These are phyloP conservation scores for Solanum tacnaense DNA, from an alignment of 257 asterid genomes.

Conservation along the genomic window DNA sequence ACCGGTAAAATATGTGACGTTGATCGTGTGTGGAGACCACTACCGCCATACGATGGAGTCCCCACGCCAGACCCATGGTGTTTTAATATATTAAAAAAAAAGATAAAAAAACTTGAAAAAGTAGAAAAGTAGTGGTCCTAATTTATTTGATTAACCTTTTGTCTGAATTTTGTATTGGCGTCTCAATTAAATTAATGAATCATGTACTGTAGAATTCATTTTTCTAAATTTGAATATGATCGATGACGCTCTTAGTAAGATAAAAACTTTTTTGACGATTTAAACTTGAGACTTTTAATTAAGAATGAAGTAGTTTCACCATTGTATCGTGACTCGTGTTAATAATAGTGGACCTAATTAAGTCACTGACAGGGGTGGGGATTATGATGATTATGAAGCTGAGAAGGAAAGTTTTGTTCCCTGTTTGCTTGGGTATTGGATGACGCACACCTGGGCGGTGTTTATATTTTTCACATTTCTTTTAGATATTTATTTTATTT, in stretches of 20 bases:
- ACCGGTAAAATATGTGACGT: not conserved
- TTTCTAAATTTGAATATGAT: too few relatives aligned
- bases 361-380: not conserved
- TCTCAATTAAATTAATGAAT: too few relatives aligned
- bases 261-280: too few relatives aligned
- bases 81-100: not conserved
- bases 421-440: not conserved
- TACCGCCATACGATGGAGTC: not conserved
- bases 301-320: fast-evolving
- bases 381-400: not conserved
- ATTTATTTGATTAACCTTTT: too few relatives aligned
- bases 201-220: too few relatives aligned
- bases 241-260: too few relatives aligned
- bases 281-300: too few relatives aligned
- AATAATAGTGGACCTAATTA: not conserved
- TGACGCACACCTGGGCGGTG: not conserved
- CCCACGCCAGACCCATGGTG: not conserved
- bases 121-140: too few relatives aligned
- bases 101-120: not conserved
- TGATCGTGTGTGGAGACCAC: not conserved
- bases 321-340: too few relatives aligned
- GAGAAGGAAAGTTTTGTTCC: not conserved
- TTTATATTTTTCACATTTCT: not conserved
- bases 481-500: not conserved
- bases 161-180: fast-evolving